phyloP scores from a whole-genome alignment of 2,329 filamentous ascomycete genomes.

The Lachnellula occidentalis region DNA sequence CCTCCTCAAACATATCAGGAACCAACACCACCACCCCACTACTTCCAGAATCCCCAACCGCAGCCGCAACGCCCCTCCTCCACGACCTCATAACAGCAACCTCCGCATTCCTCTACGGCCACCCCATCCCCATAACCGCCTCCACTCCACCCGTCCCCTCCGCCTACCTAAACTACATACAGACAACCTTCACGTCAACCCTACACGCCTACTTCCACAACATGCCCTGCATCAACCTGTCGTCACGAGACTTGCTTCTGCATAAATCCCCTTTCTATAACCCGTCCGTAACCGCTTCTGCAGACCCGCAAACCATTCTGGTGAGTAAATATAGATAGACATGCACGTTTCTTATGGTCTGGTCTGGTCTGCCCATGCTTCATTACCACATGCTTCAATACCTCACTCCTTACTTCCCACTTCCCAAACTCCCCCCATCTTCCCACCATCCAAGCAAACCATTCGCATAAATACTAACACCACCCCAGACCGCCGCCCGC shows the following conservation, averaged over 20 bases:
- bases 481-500: background rate
- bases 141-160: background rate
- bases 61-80: background rate
- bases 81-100: background rate
- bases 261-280: constrained; percentile 33
- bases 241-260: constrained; percentile 15
- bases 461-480: too few relatives aligned
- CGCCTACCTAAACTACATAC: constrained; percentile 15
- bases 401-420: too few relatives aligned
- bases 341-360: too few relatives aligned
- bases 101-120: background rate
- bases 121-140: background rate
- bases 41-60: background rate
- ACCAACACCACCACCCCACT: too few relatives aligned
- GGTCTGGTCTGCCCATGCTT: too few relatives aligned
- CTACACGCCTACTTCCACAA: constrained; percentile 26
- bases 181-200: constrained; percentile 18
- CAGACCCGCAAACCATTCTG: constrained; percentile 22
- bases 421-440: too few relatives aligned
- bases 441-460: too few relatives aligned
- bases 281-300: constrained; percentile 7
- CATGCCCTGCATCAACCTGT: constrained; percentile 25
- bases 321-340: background rate
- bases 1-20: too few relatives aligned
- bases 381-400: too few relatives aligned